Conservation (phyloP, 2,329 filamentous ascomycete species). For the Diplocarpon mali region DNA sequence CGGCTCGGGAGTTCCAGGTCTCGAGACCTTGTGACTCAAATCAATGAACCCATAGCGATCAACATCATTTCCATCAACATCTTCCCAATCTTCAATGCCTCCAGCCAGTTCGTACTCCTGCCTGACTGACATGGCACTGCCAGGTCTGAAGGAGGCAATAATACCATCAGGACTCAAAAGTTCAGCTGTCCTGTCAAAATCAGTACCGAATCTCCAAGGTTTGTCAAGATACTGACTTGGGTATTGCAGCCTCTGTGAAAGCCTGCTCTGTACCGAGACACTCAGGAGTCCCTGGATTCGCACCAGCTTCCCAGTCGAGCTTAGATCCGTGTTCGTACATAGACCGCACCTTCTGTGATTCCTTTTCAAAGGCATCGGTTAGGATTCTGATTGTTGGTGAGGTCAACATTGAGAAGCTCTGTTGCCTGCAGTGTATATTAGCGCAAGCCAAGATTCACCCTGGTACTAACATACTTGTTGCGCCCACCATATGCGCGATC, state of each 20-base stretch:
- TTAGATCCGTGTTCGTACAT: slow-evolving; percentile 26
- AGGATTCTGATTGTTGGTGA: slow-evolving; percentile 19
- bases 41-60: slow-evolving; percentile 61
- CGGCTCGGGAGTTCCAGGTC: slow-evolving; percentile 29
- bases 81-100: slow-evolving; percentile 57
- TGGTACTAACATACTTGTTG: slow-evolving; percentile 16
- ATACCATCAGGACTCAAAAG: slow-evolving; percentile 12
- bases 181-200: slow-evolving; percentile 13
- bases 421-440: slow-evolving; percentile 16
- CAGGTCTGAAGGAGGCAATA: slow-evolving; percentile 10
- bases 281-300: slow-evolving; percentile 7
- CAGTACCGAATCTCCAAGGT: slow-evolving; percentile 6
- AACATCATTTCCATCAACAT: slow-evolving; percentile 48
- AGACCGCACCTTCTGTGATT: slow-evolving; percentile 28
- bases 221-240: not conserved
- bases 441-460: not conserved
- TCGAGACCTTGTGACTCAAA: slow-evolving; percentile 30
- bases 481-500: slow-evolving; percentile 12
- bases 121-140: slow-evolving; percentile 19
- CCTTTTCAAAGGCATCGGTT: slow-evolving; percentile 25
- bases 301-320: slow-evolving; percentile 21
- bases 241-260: not conserved
- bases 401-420: slow-evolving; percentile 23
- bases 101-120: slow-evolving; percentile 40
- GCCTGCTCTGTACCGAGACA: not conserved